These are phyloP conservation scores for Didymella lethalis DNA, from an alignment of 2,329 filamentous ascomycete genomes.

Conservation along the genomic window DNA sequence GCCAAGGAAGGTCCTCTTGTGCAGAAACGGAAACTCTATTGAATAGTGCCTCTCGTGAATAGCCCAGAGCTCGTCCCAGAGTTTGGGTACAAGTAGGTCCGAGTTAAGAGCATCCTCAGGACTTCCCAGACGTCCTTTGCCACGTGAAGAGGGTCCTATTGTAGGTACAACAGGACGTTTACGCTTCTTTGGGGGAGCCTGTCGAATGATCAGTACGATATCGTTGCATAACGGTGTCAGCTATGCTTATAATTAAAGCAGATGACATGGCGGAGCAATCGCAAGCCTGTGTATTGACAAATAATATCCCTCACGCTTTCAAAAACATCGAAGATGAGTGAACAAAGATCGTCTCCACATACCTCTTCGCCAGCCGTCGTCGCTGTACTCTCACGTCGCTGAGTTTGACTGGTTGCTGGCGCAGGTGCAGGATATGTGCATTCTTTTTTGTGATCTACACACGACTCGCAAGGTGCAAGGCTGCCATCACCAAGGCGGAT, in stretches of 20 bases:
- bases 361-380: conserved; percentile 35
- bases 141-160: conserved; percentile 47
- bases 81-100: conserved; percentile 66
- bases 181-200: conserved; percentile 34
- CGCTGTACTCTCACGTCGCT: conserved; percentile 52
- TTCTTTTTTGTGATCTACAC: conserved; percentile 73
- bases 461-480: conserved; percentile 69
- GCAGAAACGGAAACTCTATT: conserved; percentile 75
- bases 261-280: background rate
- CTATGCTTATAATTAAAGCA: background rate
- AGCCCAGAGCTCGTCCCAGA: conserved; percentile 74
- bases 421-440: conserved; percentile 73
- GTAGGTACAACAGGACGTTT: conserved; percentile 52
- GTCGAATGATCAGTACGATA: background rate
- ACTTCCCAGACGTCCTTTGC: conserved; percentile 55
- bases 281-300: background rate
- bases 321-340: background rate
- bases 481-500: conserved; percentile 62
- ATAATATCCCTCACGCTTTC: background rate
- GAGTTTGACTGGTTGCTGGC: conserved; percentile 39
- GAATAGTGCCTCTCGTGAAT: conserved; percentile 76
- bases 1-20: conserved; percentile 68
- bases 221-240: background rate
- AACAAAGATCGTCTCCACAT: conserved; percentile 15
- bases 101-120: conserved; percentile 68